Base-by-base conservation (phyloP, 2,329 filamentous ascomycete genomes). In the Acephala macrosclerotiorum region DNA sequence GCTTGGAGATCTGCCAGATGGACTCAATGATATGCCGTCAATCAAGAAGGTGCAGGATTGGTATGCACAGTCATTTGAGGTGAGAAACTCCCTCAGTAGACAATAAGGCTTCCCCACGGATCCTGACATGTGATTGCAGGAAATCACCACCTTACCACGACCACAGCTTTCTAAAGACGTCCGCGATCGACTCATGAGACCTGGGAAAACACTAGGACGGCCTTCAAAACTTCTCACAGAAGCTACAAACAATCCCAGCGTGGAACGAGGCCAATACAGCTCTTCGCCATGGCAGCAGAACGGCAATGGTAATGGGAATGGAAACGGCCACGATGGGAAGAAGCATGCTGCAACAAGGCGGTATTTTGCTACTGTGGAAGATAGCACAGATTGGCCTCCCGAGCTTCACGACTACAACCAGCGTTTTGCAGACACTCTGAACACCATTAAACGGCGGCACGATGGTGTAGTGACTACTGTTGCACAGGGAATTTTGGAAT, bases 11-110 rank as follows among this genome's bases (percentile, higher is more conserved):
- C 84, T 99, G 2, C 96, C 96, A 40, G 96, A 99, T 85, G 96
- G 96, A 63, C 87, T 99, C 68, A 97, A 93, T 78, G 94, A 98
- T 73, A 98, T 99, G 96, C 93, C 94, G 45, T 98, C 96, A 12
- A 97, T 99, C 72, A 90, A 91, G 78, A 93, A 91, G 76, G 96
- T 99, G 72, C 91, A 94, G 78, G 94, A 98, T 76, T 99, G 96
- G 96, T 99, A 99, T 79, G 96, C 95, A 70, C 96, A 99, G 82
- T 99, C 96, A 60, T 99, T 99, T 76, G 96, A 99, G 89, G 94
- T 97, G 87, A 74, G 86, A 45, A 38, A 36, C 61, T 38, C 47
- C 35, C 25, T 42, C 38, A 47, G 35, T 9, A 68, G 55, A 68
- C 55, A 60, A 18, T 5, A 45, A 8, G n/a, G 40, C 18, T 8